phyloP scores from a whole-genome alignment of 352 stramenopile genomes.

The Elongisporangium anandrum region DNA sequence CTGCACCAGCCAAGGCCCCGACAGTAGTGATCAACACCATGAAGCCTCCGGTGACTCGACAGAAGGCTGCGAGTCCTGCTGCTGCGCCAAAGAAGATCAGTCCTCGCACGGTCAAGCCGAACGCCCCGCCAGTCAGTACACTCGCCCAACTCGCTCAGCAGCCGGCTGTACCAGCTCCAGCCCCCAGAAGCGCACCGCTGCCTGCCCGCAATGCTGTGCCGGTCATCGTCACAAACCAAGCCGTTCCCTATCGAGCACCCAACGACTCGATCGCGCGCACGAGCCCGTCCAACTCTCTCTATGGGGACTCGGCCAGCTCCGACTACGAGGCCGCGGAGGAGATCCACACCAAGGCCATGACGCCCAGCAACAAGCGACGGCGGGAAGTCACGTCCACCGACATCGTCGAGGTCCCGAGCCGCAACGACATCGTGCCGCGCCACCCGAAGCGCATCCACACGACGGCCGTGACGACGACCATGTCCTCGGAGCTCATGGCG shows the following conservation, averaged over 20 bases:
- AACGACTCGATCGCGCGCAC: constrained; percentile 18
- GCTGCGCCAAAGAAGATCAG: not conserved
- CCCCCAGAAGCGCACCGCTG: not conserved
- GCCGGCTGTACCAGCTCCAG: not conserved
- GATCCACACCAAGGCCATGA: constrained; percentile 1
- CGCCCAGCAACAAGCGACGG: constrained; percentile 22
- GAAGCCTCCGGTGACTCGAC: not conserved
- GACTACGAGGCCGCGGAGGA: constrained; percentile 22
- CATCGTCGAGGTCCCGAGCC: constrained; percentile 38
- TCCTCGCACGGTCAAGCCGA: not conserved
- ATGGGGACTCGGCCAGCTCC: constrained; percentile 20
- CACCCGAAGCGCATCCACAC: constrained; percentile 38
- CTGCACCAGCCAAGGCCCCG: not conserved
- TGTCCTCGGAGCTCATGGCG: constrained; percentile 35
- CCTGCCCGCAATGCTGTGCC: not conserved
- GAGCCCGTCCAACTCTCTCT: constrained; percentile 18
- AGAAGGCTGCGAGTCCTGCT: not conserved
- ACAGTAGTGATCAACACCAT: not conserved
- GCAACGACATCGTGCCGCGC: constrained; percentile 40
- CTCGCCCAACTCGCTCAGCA: not conserved
- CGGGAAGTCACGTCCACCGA: constrained; percentile 24
- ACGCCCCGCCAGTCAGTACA: not conserved
- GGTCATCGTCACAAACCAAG: not conserved
- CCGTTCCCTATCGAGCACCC: not conserved
- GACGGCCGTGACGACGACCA: constrained; percentile 38